phyloP scores from a whole-genome alignment of 2,329 filamentous ascomycete species.

The Penicillium sp. region DNA sequence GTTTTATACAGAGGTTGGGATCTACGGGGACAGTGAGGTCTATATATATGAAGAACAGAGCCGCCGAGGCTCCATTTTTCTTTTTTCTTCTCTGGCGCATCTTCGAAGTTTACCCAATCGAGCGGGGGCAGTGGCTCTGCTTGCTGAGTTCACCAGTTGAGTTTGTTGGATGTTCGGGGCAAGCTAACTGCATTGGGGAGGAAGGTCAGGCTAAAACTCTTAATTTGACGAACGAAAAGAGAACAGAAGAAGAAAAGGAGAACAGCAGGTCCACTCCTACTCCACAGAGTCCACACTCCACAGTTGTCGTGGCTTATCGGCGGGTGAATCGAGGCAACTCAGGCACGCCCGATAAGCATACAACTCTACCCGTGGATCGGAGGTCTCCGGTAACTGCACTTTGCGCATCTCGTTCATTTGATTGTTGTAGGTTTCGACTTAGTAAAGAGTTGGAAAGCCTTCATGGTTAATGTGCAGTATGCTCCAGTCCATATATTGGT shows the following conservation, averaged over 20 bases:
- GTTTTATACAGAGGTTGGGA: not conserved
- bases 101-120: constrained; percentile 6
- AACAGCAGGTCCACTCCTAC: not conserved
- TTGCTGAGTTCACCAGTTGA: constrained; percentile 1
- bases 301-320: not conserved
- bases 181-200: not conserved
- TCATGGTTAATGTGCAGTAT: no score
- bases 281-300: not conserved
- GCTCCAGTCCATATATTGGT: no score
- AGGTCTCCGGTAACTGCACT: constrained; percentile 9
- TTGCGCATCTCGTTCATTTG: no score
- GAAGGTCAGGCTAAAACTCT: not conserved
- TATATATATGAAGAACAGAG: not conserved
- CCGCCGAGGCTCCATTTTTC: not conserved
- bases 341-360: constrained; percentile 11
- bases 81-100: not conserved
- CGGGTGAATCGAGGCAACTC: constrained; percentile 5
- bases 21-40: not conserved
- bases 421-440: no score
- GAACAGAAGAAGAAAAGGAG: not conserved
- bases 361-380: constrained; percentile 6
- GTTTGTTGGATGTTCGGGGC: not conserved
- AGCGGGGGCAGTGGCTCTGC: constrained; percentile 14
- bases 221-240: not conserved
- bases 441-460: no score